Conservation (phyloP, 1,284 basidiomycete genomes). For the Psilocybe mexicana region DNA sequence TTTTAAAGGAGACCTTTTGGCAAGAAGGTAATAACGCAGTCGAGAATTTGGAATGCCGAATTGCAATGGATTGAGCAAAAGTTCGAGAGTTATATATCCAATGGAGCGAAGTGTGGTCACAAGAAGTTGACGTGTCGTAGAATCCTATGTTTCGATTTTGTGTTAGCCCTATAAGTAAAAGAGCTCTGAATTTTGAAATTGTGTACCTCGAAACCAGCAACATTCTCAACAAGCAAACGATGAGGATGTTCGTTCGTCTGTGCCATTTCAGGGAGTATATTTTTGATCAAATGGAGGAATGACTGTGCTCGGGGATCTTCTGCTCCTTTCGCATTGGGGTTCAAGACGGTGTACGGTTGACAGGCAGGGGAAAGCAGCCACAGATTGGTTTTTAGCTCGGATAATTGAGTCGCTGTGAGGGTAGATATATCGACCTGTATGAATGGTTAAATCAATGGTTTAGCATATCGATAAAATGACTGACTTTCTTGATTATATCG, state of each 20-base stretch:
- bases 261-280: slow-evolving; percentile 63
- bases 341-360: slow-evolving; percentile 79
- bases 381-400: slow-evolving; percentile 47
- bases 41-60: slow-evolving; percentile 79
- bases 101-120: slow-evolving; percentile 48
- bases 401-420: slow-evolving; percentile 49
- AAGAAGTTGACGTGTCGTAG: slow-evolving; percentile 57
- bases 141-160: slow-evolving; percentile 44
- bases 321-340: slow-evolving; percentile 66
- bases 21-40: slow-evolving; percentile 76
- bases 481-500: slow-evolving; percentile 51
- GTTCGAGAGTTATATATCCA: slow-evolving; percentile 59
- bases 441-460: background rate
- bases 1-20: slow-evolving; percentile 46
- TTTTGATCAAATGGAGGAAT: slow-evolving; percentile 66
- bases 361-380: slow-evolving; percentile 81
- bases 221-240: slow-evolving; percentile 72
- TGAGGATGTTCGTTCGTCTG: slow-evolving; percentile 45
- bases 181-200: slow-evolving; percentile 14
- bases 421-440: slow-evolving; percentile 62
- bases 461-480: background rate
- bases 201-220: slow-evolving; percentile 76
- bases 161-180: background rate
- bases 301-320: slow-evolving; percentile 73
- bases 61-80: slow-evolving; percentile 72